Base-by-base conservation (phyloP, 1,284 basidiomycete genomes). In the Polyporus tsugae region DNA sequence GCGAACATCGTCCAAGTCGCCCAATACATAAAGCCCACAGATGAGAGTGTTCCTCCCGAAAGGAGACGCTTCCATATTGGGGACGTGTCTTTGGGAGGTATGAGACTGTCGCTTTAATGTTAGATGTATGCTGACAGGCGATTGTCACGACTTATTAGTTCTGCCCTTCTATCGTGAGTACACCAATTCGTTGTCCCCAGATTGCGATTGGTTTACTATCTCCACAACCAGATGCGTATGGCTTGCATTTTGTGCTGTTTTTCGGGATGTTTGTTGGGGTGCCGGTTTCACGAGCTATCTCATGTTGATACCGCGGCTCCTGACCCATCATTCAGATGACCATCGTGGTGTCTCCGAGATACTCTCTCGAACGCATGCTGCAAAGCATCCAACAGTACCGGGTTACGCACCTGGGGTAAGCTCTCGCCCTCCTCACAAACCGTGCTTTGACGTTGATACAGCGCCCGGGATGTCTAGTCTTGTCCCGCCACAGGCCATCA, bases 291-390 rank as follows among this genome's bases (percentile, higher is more conserved):
- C 10, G 1, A 1, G 17, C 35, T 19, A 5, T 42, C 10, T 19
- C 15, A n/a, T n/a, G 11, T 15, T 58, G 22, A 41, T 53, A 19
- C 6, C 22, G 46, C 46, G 1, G 15, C 6, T n/a, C 1, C n/a
- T 57, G 10, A 35, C 58, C 19, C 7, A 1, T 9, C 41, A 1
- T 80, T 87, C 64, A 83, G 75, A 39, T 49, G 19, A 64, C 87
- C 0, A 61, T 91, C n/a, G 89, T 94, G 13, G 83, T 93, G 6
- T 79, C 92, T 4, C 86, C 89, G 0, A 91, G 86, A 72, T 94
- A 93, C 77, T 87, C 85, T 66, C 88, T 91, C 61, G 80, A 83
- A 13, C 82, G 83, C 11, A 89, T 92, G 80, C 83, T 92, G 60
- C 81, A 86, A 38, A 90, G 89, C 74, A 89, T 94, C 60, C 83